These are phyloP conservation scores for Lizonia empirigonia DNA, from an alignment of 2,329 filamentous ascomycete genomes.

Conservation along the genomic window DNA sequence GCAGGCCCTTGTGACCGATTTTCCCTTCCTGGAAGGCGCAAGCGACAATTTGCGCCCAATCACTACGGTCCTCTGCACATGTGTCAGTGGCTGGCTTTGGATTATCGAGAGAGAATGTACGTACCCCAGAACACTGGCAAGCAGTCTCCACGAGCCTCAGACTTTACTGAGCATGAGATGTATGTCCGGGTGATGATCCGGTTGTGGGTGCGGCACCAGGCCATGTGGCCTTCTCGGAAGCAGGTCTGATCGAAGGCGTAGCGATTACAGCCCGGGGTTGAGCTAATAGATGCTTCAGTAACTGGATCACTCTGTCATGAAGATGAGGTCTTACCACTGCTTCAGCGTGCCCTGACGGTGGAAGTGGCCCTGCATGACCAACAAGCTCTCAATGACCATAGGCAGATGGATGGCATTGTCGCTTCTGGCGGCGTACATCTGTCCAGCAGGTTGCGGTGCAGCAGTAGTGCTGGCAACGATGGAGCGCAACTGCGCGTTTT, in stretches of 20 bases:
- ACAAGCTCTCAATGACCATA: not conserved
- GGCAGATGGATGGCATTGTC: not conserved
- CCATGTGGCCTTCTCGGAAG: slow-evolving; percentile 7
- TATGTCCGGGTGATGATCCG: slow-evolving; percentile 2
- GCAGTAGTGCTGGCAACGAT: no score
- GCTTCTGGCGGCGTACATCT: not conserved
- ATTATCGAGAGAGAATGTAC: not conserved
- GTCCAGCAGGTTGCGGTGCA: not conserved
- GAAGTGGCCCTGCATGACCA: not conserved
- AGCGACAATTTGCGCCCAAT: not conserved
- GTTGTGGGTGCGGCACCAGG: slow-evolving; percentile 3
- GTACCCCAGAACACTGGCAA: slow-evolving; percentile 2
- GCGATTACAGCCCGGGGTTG: not conserved
- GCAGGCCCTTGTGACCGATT: not conserved
- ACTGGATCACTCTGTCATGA: no score
- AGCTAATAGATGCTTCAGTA: not conserved
- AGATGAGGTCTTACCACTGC: not conserved
- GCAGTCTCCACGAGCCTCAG: not conserved
- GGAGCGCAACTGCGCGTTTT: not conserved
- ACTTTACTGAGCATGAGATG: not conserved
- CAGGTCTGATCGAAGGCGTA: slow-evolving; percentile 1
- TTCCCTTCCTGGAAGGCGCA: not conserved
- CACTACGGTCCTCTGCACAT: not conserved
- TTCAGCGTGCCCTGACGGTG: not conserved
- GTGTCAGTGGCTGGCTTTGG: not conserved